Base-by-base conservation (phyloP, 2,329 filamentous ascomycete genomes). In the Nemania diffusa region DNA sequence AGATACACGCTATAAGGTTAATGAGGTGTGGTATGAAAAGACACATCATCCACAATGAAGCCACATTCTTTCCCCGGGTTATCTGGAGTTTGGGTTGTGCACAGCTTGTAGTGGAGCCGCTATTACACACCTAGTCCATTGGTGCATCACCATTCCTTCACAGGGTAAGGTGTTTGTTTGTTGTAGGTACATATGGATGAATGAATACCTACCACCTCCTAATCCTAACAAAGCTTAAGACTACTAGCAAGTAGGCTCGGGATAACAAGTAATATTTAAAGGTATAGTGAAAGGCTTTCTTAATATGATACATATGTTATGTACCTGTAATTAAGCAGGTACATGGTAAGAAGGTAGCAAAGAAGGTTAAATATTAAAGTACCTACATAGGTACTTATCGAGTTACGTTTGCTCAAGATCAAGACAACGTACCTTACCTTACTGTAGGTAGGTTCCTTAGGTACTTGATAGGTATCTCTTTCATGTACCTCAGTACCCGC, bases 1-100 rank as follows among this genome's bases (percentile, higher is more conserved):
- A n/a, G n/a, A n/a, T n/a, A n/a, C n/a, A n/a, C n/a, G n/a, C n/a
- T n/a, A n/a, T n/a, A n/a, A n/a, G n/a, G n/a, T n/a, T n/a, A n/a
- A n/a, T n/a, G n/a, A n/a, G n/a, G n/a, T n/a, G n/a, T n/a, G 9
- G 29, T 9, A 40, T 44, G 40, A 44, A n/a, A 44, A 44, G 40
- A 68, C 60, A 65, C 57, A 69, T 71, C 59, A 64, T 68, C 57
- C 48, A 64, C 57, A 64, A 59, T 58, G 63, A 70, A 68, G 69
- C 69, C 65, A 65, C 68, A 67, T 66, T 70, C 58, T 57, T 58
- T 55, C 64, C 64, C 64, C 59, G 56, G 59, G 64, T 56, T 42
- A 50, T 50, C 46, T 50, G 8, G 64, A 62, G 53, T 34, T 34
- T 34, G 52, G 53, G 59, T 48, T 44, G 46, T 53, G 65, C 57